Percentiles rank a stretch among this genome's conserved stretches.
These are phyloP conservation scores for Amorphotheca resinae DNA, from an alignment of 495 filamentous ascomycete species.

Conservation along the genomic window DNA sequence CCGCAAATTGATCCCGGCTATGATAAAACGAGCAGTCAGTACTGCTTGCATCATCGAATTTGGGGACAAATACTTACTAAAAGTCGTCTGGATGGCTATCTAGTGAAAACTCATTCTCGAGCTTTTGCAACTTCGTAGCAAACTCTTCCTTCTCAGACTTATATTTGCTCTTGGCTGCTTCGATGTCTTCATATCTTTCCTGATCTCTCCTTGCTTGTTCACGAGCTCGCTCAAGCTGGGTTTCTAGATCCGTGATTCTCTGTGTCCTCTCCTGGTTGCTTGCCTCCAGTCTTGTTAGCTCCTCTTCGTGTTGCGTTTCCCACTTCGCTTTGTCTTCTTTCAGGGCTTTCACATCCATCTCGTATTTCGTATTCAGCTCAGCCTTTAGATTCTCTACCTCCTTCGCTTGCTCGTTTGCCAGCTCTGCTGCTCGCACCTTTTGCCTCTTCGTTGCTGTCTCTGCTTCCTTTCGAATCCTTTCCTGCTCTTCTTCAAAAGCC, in stretches of 20 bases:
- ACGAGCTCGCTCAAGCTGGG: conserved; percentile 2
- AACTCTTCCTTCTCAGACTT: conserved; percentile 1
- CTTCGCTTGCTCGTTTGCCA: conserved; percentile 3
- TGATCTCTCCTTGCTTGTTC: conserved; percentile 3
- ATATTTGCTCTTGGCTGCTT: conserved; percentile 1
- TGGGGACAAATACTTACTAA: conserved; percentile 11
- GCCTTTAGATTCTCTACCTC: not conserved
- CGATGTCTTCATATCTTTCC: conserved; percentile 5
- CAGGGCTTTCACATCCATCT: conserved; percentile 4
- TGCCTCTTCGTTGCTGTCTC: conserved; percentile 1
- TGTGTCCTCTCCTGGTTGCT: not conserved
- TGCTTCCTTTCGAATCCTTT: conserved; percentile 2
- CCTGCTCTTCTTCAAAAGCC: conserved; percentile 3
- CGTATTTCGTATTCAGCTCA: conserved; percentile 4
- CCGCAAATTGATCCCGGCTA: conserved; percentile 9
- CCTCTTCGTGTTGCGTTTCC: not conserved
- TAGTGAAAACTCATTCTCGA: conserved; percentile 13
- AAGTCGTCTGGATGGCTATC: conserved; percentile 5
- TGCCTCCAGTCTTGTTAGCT: conserved; percentile 5
- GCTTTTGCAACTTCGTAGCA: conserved; percentile 5
- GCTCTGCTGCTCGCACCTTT: conserved; percentile 3
- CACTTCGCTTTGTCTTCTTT: not conserved
- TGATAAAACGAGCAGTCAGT: not conserved
- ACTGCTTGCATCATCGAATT: conserved; percentile 1
- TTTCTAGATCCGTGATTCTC: conserved; percentile 4